Percentiles rank a stretch among this genome's conserved stretches.
These are phyloP conservation scores for Recurvomyces mirabilis DNA, from an alignment of 495 filamentous ascomycete genomes.

Conservation along the genomic window DNA sequence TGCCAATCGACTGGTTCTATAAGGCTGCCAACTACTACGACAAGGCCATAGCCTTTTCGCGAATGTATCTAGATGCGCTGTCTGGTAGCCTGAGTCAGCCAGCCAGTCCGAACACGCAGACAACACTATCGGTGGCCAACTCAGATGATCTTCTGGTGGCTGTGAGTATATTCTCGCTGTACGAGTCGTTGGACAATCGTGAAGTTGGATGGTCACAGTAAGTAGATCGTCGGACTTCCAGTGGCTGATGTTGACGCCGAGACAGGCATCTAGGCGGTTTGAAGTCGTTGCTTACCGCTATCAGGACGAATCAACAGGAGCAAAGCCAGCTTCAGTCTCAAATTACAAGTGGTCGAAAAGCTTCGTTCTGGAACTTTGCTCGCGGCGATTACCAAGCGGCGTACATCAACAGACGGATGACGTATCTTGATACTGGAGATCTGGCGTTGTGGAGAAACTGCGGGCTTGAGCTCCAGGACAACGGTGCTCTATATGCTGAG, in stretches of 20 bases:
- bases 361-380: slow-evolving; percentile 58
- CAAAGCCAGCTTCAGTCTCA: background rate
- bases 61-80: slow-evolving; percentile 39
- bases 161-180: slow-evolving; percentile 51
- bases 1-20: slow-evolving; percentile 44
- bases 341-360: slow-evolving; percentile 35
- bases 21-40: slow-evolving; percentile 54
- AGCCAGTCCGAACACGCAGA: slow-evolving; percentile 17
- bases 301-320: slow-evolving; percentile 2
- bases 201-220: slow-evolving; percentile 16
- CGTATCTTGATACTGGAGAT: slow-evolving; percentile 50
- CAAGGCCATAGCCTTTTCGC: slow-evolving; percentile 49
- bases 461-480: slow-evolving; percentile 43
- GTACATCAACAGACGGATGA: slow-evolving; percentile 46
- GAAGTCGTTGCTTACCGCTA: slow-evolving; percentile 12
- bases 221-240: background rate
- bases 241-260: background rate
- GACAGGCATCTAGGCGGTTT: slow-evolving; percentile 14
- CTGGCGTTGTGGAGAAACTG: slow-evolving; percentile 48
- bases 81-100: slow-evolving; percentile 7
- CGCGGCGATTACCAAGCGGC: slow-evolving; percentile 50
- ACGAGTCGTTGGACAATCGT: slow-evolving; percentile 46
- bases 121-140: slow-evolving; percentile 35
- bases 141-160: slow-evolving; percentile 53
- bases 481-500: slow-evolving; percentile 38